Base-by-base conservation (phyloP, 1,284 basidiomycete species). In the Ganoderma lingzhi region DNA sequence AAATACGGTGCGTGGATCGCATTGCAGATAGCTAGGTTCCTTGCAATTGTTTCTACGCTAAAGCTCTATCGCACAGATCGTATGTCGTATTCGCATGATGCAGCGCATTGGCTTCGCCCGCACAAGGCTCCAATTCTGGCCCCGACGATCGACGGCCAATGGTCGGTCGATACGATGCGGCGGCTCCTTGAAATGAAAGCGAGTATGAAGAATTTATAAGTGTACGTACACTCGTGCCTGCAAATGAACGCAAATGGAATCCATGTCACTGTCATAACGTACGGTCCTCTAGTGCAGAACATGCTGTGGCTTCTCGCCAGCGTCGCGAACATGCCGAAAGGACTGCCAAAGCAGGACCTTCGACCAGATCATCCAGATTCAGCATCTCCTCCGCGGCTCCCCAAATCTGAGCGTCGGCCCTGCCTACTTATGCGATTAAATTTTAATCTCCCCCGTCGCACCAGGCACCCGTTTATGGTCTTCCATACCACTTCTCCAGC, bases 161-260 rank as follows among this genome's bases (percentile, higher is more conserved):
- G 35, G 35, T 35, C 35, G 35, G 35, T 23, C n/a, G 12, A 58
- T 59, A 23, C 5, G 3, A 14, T 35, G 10, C 32, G 4, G 35
- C 56, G 56, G 17, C 9, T 39, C 32, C 35, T 35, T 59, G 35
- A 59, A 59, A 59, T 35, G 17, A 37, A 35, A 15, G 3, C 30
- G 19, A 59, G 39, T 10, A 9, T 12, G 9, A 59, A 59, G 9
- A 9, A 4, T 9, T 35, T 19, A 9, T 39, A 35, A 37, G 56
- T 8, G 35, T 39, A 59, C 56, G 35, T 59, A 59, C n/a, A 23
- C n/a, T 39, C 56, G 32, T 59, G 56, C 32, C 56, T 39, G 32
- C 56, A 19, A 39, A n/a, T 59, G 30, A 59, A 59, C 35, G 35
- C 56, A 35, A 17, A 59, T 39, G 35, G 56, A 59, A 59, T n/a